Conservation (phyloP, 2,329 filamentous ascomycete species). For the Cryphonectria carpinicola region DNA sequence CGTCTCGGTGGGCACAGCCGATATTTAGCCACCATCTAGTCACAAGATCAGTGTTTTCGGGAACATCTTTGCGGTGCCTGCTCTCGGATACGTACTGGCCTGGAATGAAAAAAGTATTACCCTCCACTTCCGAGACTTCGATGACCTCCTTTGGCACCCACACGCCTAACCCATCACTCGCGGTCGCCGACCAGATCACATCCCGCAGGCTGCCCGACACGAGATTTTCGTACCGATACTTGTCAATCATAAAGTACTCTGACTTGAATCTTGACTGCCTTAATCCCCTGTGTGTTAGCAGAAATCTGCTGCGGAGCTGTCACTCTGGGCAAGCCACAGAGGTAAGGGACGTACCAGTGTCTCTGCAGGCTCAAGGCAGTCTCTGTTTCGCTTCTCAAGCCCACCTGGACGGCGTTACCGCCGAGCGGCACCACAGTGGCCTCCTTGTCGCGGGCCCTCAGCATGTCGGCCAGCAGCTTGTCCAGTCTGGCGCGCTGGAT, state of each 20-base stretch:
- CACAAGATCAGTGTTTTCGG: neutral
- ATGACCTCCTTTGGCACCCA: slow-evolving; percentile 17
- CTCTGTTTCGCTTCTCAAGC: slow-evolving; percentile 13
- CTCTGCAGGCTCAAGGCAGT: slow-evolving; percentile 17
- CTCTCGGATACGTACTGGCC: slow-evolving; percentile 21
- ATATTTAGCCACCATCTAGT: slow-evolving; percentile 64
- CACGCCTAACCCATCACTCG: slow-evolving; percentile 18
- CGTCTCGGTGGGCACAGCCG: slow-evolving; percentile 59
- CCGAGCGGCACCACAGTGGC: neutral
- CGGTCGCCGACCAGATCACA: slow-evolving; percentile 21
- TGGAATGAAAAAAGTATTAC: neutral
- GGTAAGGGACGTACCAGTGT: slow-evolving; percentile 3
- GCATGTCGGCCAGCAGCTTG: slow-evolving; percentile 27
- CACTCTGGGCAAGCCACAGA: neutral
- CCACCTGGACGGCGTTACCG: neutral
- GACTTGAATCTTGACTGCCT: slow-evolving; percentile 24
- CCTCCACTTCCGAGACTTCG: slow-evolving; percentile 25
- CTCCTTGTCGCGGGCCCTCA: slow-evolving; percentile 13
- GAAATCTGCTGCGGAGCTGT: neutral
- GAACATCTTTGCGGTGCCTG: neutral
- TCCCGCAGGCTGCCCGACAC: slow-evolving; percentile 16
- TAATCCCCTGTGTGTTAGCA: neutral
- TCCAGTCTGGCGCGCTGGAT: slow-evolving; percentile 25
- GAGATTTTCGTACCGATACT: slow-evolving; percentile 11
- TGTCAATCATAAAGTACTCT: slow-evolving; percentile 22